Evolutionary conservation across 495 filamentous ascomycete species (phyloP), one percentile per base, ranked within the genome.

Genomic region (Hypoxylon cercidicola): DNA sequence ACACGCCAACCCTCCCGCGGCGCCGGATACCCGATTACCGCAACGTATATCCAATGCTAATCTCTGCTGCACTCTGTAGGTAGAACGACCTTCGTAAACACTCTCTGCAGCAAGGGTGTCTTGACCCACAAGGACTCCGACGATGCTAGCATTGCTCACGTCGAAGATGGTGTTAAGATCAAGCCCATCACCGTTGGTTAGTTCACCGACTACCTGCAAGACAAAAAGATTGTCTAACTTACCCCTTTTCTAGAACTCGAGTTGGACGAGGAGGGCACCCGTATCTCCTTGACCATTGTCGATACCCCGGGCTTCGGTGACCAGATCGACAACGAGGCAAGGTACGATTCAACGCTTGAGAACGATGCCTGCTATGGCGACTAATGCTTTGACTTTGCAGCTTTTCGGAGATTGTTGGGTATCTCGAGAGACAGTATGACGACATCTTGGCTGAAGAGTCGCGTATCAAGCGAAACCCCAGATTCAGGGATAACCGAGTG

Each of bases 391-490:
- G n/a, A 9, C 13, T 16, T 19, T 20, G 52, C 64, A 97, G 92
- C 84, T 99, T 99, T 77, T 88, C 89, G 49, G 95, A 97, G 79
- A 99, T 99, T 74, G 92, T 96, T 47, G 95, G 93, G 64, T 97
- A 96, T 78, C 89, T 99, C 54, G 95, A 99, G 82, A 87, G 94
- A 78, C 94, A 98, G 87, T 98, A 97, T 81, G 95, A 99, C 81
- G 93, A 98, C 73, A 98, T 99, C 80, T 85, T 99, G 54, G 95
- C 95, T 37, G 93, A 97, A 82, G 95, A 99, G 81, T 98, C 95
- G 69, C 93, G 95, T 84, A 99, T 99, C 83, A 99, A 99, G 89
- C 95, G 95, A 90, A 99, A 99, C 82, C 96, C 95, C 58, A 88
- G 95, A 72, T 99, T 99, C 87, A 89, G 96, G 73, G 95, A 99